Percentiles rank a stretch among this genome's conserved stretches.
These are phyloP conservation scores for Solidago caesia DNA, from an alignment of 129 eudicot species.

Conservation along the genomic window DNA sequence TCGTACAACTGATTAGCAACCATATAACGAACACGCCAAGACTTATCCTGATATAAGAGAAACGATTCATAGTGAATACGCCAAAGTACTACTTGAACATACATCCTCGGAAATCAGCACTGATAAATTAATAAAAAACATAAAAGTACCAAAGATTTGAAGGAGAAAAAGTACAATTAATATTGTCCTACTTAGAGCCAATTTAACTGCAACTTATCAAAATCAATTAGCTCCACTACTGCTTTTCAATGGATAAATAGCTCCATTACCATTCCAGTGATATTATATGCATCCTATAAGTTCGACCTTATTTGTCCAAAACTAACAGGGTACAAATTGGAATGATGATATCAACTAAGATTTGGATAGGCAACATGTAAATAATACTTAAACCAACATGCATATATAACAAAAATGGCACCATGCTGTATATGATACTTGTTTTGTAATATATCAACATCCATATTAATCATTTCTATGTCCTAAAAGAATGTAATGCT, in stretches of 20 bases:
- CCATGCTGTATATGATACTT: too few relatives aligned
- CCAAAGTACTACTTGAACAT: neutral
- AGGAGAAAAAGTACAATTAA: neutral
- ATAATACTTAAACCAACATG: too few relatives aligned
- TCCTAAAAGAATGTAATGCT: too few relatives aligned
- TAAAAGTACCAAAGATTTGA: neutral
- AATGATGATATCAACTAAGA: too few relatives aligned
- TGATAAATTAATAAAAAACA: neutral
- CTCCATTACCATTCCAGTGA: neutral
- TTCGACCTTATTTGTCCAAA: too few relatives aligned
- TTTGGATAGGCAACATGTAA: too few relatives aligned
- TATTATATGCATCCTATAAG: neutral
- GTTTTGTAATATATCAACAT: too few relatives aligned
- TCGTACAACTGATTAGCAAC: constrained; percentile 98
- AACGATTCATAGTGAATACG: constrained; percentile 17
- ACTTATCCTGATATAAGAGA: constrained; percentile 74
- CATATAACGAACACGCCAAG: constrained; percentile 99
- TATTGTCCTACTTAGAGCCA: neutral
- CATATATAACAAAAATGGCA: too few relatives aligned
- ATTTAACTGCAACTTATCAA: neutral
- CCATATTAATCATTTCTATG: too few relatives aligned
- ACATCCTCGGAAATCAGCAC: neutral
- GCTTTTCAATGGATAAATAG: neutral
- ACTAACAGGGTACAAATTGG: too few relatives aligned
- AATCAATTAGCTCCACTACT: neutral